Evolutionary conservation across 2,329 filamentous ascomycete genomes (phyloP).

Genomic region (Trichoderma pleuroti): DNA sequence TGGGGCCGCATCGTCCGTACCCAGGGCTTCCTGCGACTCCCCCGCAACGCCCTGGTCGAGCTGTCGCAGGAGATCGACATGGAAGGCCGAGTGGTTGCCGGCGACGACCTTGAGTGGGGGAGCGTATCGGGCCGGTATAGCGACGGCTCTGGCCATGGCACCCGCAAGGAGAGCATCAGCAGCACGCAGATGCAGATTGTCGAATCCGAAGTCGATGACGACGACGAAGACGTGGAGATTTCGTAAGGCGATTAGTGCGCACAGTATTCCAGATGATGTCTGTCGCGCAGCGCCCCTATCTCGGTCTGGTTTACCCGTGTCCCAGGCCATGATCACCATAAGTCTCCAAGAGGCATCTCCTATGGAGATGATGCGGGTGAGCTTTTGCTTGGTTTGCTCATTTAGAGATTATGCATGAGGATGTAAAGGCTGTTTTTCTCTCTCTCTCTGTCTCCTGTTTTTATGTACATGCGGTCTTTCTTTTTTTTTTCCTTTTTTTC

Average conservation of each 20-base stretch:
- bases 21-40: conserved; percentile 77
- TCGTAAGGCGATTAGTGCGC: conserved; percentile 27
- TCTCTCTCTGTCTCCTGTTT: background rate
- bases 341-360: background rate
- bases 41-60: conserved; percentile 76
- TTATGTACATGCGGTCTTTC: background rate
- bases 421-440: background rate
- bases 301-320: background rate
- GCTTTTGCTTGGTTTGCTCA: background rate
- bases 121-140: conserved; percentile 46
- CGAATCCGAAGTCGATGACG: conserved; percentile 57
- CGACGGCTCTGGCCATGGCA: conserved; percentile 36
- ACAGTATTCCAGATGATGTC: background rate
- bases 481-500: background rate
- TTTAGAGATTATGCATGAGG: background rate
- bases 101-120: conserved; percentile 70
- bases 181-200: conserved; percentile 55
- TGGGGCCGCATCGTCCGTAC: conserved; percentile 95
- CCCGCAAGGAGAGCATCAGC: conserved; percentile 57
- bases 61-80: conserved; percentile 90
- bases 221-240: conserved; percentile 63
- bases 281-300: conserved; percentile 1
- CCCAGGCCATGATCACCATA: background rate
- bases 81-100: conserved; percentile 85
- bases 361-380: background rate